Base-by-base conservation (phyloP, 73 alveolate species). In the Paramecium sonneborni region DNA sequence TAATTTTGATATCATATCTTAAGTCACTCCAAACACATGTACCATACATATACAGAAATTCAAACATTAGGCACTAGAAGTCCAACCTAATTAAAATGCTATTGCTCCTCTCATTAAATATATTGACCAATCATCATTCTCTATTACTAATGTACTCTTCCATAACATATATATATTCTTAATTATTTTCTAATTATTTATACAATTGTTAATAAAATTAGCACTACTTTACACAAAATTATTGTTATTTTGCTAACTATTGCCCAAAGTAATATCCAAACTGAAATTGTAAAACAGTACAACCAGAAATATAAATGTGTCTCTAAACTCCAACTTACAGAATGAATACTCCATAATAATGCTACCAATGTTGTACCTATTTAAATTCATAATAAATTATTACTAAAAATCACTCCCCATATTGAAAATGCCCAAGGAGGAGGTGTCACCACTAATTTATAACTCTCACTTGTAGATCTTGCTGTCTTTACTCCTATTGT, bases 341-440 rank as follows among this genome's bases (percentile, higher is more conserved):
- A 21, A 37, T 34, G 58, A 11, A 34, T 37, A 10, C 56, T 39
- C 87, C 87, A 74, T 14, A 74, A 28, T 35, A 74, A 74, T 34
- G 87, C 87, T 14, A 74, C 57, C 52, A 74, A 74, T 74, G 87
- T 74, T 12, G 87, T 37, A 35, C 68, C 44, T 37, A 30, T 34
- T 32, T 18, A 32, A 32, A 74, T 18, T 74, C 14, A 12, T 0
- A 3, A 67, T 67, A 11, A 57, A 62, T 62, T 1, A 10, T 1
- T 74, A 74, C 87, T 37, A 37, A 74, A 74, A 14, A 74, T 74
- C n/a, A 74, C 34, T 35, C 87, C 87, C 87, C 87, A 74, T 74
- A 74, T 74, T 14, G 87, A 74, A 39, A 74, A 74, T 74, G 87
- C 87, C 87, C 87, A 74, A 74, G 67, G 41, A 34, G 87, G 87